phyloP scores from a whole-genome alignment of 495 filamentous ascomycete genomes.

The Xylaria palmicola region DNA sequence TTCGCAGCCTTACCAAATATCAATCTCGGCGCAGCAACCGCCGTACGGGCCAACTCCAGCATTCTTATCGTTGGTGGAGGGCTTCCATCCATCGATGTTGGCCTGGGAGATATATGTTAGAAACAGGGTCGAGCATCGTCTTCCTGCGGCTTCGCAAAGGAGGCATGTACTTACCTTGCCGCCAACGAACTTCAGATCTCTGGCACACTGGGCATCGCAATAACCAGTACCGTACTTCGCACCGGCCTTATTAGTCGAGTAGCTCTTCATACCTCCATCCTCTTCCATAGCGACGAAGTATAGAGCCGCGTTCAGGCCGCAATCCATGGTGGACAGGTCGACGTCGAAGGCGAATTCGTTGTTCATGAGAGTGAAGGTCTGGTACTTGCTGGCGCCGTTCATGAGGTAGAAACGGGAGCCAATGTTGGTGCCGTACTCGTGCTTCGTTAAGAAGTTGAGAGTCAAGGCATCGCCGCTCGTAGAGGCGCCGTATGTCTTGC shows the following conservation, averaged over 20 bases:
- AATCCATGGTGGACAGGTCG: conserved; percentile 53
- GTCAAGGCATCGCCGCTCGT: conserved; percentile 48
- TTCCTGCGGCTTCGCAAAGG: neutral
- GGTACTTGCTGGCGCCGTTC: conserved; percentile 51
- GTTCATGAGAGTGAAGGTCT: conserved; percentile 54
- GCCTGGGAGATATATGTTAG: conserved; percentile 25
- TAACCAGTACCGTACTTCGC: conserved; percentile 62
- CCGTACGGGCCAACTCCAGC: conserved; percentile 60
- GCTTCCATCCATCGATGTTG: conserved; percentile 61
- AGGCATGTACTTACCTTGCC: conserved; percentile 33
- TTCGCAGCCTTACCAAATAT: conserved; percentile 51
- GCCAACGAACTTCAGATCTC: conserved; percentile 53
- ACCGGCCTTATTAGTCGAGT: conserved; percentile 56
- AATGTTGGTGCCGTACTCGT: conserved; percentile 47
- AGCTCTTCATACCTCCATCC: conserved; percentile 54
- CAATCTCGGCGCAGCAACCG: conserved; percentile 73
- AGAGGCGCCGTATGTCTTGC: conserved; percentile 47
- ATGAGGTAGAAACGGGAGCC: conserved; percentile 58
- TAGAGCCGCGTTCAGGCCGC: conserved; percentile 59
- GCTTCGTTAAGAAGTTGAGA: conserved; percentile 58
- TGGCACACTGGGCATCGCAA: conserved; percentile 59
- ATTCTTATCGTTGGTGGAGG: conserved; percentile 59
- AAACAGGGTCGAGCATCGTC: neutral
- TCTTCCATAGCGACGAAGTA: conserved; percentile 60
- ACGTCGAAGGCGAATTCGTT: conserved; percentile 64